Evolutionary conservation across 2,329 filamentous ascomycete species (phyloP).

Genomic region (Laburnicola sp.): DNA sequence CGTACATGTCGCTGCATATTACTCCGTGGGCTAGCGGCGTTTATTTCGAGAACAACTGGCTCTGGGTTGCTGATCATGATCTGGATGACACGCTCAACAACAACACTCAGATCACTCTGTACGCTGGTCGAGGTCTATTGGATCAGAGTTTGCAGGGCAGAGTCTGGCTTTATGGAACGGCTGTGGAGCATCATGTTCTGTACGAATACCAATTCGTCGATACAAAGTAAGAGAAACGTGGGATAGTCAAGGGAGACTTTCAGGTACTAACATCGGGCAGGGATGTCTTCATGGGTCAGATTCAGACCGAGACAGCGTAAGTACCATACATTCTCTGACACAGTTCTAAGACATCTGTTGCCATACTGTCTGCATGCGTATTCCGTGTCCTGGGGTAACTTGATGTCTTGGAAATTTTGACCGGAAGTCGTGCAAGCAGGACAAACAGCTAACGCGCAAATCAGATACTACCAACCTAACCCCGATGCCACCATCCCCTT

Average conservation of each 20-base stretch:
- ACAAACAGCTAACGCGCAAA: slow-evolving; percentile 1
- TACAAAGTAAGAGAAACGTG: no score
- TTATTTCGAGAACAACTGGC: slow-evolving; percentile 89
- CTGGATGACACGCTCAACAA: slow-evolving; percentile 72
- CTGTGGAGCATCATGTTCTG: slow-evolving; percentile 61
- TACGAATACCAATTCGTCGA: slow-evolving; percentile 84
- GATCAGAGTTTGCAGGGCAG: slow-evolving; percentile 60
- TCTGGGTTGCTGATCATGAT: slow-evolving; percentile 83
- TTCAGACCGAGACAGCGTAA: slow-evolving; percentile 89
- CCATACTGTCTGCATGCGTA: no score
- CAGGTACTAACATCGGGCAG: no score
- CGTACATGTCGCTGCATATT: slow-evolving; percentile 60
- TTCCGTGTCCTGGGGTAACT: no score
- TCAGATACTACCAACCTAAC: slow-evolving; percentile 73
- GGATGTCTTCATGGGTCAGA: slow-evolving; percentile 78
- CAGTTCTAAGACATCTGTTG: no score
- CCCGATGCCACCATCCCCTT: slow-evolving; percentile 72
- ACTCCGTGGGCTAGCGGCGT: slow-evolving; percentile 59
- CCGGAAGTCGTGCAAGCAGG: no score
- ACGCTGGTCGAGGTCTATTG: slow-evolving; percentile 79
- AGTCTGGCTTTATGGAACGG: slow-evolving; percentile 66
- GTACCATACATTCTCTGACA: slow-evolving; percentile 13
- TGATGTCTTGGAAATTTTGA: no score
- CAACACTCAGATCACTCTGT: slow-evolving; percentile 71
- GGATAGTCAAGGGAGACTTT: no score